These are phyloP conservation scores for Lodderomyces jiufengensis DNA, from an alignment of 1,139 yeast species.

Conservation along the genomic window DNA sequence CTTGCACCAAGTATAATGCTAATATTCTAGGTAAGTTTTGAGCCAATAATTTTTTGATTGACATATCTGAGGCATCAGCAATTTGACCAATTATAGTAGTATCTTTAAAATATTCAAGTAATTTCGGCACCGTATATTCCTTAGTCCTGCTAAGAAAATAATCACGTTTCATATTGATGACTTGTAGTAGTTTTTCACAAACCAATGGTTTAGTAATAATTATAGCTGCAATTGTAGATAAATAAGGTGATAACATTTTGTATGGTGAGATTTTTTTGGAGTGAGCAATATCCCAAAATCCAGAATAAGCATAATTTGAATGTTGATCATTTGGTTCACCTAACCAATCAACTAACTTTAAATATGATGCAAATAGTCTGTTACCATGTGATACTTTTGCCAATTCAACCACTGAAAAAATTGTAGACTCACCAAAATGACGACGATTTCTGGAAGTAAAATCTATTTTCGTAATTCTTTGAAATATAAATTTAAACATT, in stretches of 20 bases:
- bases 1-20: constrained; percentile 39
- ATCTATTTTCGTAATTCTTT: constrained; percentile 32
- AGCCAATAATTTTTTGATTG: constrained; percentile 34
- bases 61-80: constrained; percentile 33
- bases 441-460: constrained; percentile 23
- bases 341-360: constrained; percentile 56
- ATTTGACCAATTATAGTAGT: constrained; percentile 59
- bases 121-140: constrained; percentile 71
- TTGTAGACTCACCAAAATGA: constrained; percentile 60
- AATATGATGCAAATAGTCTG: constrained; percentile 55
- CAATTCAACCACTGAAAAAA: constrained; percentile 58
- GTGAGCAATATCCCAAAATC: constrained; percentile 46
- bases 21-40: constrained; percentile 37
- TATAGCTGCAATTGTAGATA: constrained; percentile 69
- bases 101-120: constrained; percentile 58
- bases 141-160: constrained; percentile 68
- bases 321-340: constrained; percentile 60
- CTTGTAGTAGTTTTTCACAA: constrained; percentile 56
- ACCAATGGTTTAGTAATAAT: constrained; percentile 61
- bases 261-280: constrained; percentile 53
- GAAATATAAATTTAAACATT: constrained; percentile 36
- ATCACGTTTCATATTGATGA: constrained; percentile 58
- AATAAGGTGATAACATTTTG: constrained; percentile 72
- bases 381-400: constrained; percentile 60
- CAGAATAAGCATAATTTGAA: constrained; percentile 60